Evolutionary conservation across 805 yeast genomes (phyloP).

Genomic region (Yamadazyma philogaea): DNA sequence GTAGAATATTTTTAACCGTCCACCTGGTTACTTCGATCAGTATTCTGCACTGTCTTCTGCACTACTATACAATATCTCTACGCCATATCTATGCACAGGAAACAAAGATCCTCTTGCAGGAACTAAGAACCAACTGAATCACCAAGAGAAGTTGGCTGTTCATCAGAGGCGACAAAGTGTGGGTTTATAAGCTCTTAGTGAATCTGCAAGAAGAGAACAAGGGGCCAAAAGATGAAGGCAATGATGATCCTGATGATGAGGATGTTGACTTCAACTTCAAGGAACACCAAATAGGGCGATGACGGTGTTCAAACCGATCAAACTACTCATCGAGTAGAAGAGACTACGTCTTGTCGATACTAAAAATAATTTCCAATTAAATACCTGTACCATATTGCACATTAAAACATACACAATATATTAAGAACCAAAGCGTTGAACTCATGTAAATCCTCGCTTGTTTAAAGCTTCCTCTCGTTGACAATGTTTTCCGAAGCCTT

Average conservation of each 20-base stretch:
- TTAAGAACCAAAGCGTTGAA: too few species aligned
- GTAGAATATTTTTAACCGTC: too few species aligned
- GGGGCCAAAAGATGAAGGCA: constrained; percentile 10
- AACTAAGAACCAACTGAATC: constrained; percentile 6
- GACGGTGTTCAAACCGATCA: constrained; percentile 4
- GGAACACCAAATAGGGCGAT: background rate
- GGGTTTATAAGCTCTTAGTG: constrained; percentile 9
- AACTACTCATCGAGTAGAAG: constrained; percentile 6
- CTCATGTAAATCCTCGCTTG: too few species aligned
- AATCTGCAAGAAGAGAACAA: constrained; percentile 9
- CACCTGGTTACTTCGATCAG: too few species aligned
- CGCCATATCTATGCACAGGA: too few species aligned
- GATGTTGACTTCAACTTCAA: constrained; percentile 8
- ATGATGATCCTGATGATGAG: background rate
- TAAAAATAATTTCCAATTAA: too few species aligned
- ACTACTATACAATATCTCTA: too few species aligned
- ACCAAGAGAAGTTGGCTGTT: constrained; percentile 6
- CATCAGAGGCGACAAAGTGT: constrained; percentile 10
- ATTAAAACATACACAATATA: background rate
- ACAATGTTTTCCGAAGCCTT: constrained; percentile 1
- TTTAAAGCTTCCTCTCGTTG: background rate
- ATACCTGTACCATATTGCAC: background rate
- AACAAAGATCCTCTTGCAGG: constrained; percentile 9
- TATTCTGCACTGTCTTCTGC: too few species aligned
- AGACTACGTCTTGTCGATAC: too few species aligned